phyloP scores from a whole-genome alignment of 306 rosid genomes.

The Quercus suber region DNA sequence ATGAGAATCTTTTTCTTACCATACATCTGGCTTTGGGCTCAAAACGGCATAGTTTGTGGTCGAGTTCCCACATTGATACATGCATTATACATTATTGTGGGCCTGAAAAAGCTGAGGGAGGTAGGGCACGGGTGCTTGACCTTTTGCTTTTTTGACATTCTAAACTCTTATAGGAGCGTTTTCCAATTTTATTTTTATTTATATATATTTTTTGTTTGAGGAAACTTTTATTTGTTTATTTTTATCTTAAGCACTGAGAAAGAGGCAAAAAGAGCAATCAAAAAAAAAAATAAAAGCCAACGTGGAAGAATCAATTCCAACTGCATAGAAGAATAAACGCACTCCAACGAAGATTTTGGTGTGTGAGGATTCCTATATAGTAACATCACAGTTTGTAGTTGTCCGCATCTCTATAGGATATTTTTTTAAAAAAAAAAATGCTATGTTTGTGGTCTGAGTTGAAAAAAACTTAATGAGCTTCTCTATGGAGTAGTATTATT shows the following conservation, averaged over 20 bases:
- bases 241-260: not conserved
- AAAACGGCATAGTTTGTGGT: not conserved
- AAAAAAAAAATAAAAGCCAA: not conserved
- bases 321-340: slow-evolving; percentile 51
- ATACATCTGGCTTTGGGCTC: not conserved
- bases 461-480: not conserved
- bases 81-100: not conserved
- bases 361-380: slow-evolving; percentile 35
- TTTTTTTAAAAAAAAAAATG: not conserved
- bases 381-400: not conserved
- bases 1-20: too few relatives aligned
- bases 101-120: slow-evolving; percentile 35
- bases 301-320: slow-evolving; percentile 57
- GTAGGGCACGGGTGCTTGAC: slow-evolving; percentile 38
- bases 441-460: too few relatives aligned
- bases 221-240: not conserved
- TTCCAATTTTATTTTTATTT: not conserved
- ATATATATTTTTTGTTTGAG: not conserved
- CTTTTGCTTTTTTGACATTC: slow-evolving; percentile 42
- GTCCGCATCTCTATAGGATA: not conserved
- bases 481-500: not conserved
- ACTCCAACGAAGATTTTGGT: slow-evolving; percentile 66
- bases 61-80: not conserved
- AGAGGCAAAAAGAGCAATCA: not conserved
- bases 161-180: slow-evolving; percentile 6